Conservation (phyloP, 2,329 filamentous ascomycete genomes). For the Thelonectria blattea region DNA sequence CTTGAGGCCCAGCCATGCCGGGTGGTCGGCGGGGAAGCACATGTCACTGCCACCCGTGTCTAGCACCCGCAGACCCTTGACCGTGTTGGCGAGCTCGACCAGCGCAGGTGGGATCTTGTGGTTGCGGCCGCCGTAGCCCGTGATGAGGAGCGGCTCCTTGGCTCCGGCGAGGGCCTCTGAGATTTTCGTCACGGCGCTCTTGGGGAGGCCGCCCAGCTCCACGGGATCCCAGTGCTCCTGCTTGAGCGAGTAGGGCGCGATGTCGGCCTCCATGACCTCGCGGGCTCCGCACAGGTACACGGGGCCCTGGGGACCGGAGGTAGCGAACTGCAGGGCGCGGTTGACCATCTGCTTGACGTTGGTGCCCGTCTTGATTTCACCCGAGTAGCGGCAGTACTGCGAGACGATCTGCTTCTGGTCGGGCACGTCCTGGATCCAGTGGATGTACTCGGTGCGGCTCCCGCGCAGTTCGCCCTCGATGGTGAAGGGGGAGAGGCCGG, state of each 20-base stretch:
- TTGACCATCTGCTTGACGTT: constrained; percentile 93
- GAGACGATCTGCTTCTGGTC: constrained; percentile 81
- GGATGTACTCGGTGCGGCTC: constrained; percentile 82
- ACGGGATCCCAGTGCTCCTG: constrained; percentile 75
- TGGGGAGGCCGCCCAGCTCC: constrained; percentile 65
- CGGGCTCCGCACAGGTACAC: constrained; percentile 80
- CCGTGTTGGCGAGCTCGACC: constrained; percentile 69
- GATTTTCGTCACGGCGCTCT: constrained; percentile 62
- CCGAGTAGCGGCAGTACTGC: constrained; percentile 85
- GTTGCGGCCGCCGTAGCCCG: constrained; percentile 75
- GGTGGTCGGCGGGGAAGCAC: constrained; percentile 78
- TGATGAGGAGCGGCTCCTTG: constrained; percentile 71
- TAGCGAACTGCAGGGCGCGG: constrained; percentile 82
- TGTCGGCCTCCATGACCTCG: constrained; percentile 86
- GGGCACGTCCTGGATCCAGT: constrained; percentile 85
- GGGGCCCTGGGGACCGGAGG: constrained; percentile 76
- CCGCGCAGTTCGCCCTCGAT: constrained; percentile 79
- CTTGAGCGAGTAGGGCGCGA: constrained; percentile 72
- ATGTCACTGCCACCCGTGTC: constrained; percentile 82
- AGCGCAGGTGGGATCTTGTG: constrained; percentile 66
- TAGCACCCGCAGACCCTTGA: constrained; percentile 73
- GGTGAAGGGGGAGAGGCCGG: constrained; percentile 78
- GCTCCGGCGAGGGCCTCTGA: constrained; percentile 68
- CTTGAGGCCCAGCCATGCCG: constrained; percentile 70
- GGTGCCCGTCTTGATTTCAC: constrained; percentile 81